Evolutionary conservation across 2,329 filamentous ascomycete species (phyloP).

Genomic region (Verticillium isaacii): DNA sequence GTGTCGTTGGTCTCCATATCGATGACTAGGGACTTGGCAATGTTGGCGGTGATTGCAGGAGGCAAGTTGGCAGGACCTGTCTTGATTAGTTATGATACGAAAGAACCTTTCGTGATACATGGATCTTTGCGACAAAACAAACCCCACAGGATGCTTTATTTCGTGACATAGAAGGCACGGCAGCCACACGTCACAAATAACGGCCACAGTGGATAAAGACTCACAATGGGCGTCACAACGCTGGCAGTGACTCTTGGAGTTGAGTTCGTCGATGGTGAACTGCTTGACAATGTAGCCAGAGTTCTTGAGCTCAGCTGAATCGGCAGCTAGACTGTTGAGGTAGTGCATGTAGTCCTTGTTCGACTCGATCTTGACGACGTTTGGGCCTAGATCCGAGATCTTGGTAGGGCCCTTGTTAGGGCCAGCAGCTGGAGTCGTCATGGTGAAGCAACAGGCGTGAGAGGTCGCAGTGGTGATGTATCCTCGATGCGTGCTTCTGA

Average conservation of each 20-base stretch:
- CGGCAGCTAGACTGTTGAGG: neutral
- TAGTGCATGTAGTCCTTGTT: neutral
- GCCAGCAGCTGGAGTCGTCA: neutral
- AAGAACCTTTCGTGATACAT: neutral
- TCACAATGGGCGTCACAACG: neutral
- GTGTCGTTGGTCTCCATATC: neutral
- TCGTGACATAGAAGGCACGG: neutral
- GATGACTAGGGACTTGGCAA: no score
- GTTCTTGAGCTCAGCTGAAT: neutral
- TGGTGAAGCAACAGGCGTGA: neutral
- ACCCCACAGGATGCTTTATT: neutral
- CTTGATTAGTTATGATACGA: neutral
- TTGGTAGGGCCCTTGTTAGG: neutral
- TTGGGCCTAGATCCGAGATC: neutral
- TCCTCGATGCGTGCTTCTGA: neutral
- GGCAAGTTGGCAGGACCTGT: neutral
- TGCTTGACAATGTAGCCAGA: neutral
- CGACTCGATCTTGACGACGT: neutral
- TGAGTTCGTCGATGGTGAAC: neutral
- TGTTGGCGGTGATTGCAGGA: no score
- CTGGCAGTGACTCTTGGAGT: neutral
- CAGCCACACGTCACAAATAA: neutral
- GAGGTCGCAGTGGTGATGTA: neutral
- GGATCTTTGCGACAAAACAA: neutral
- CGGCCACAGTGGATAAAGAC: neutral